phyloP scores from a whole-genome alignment of 2,329 filamentous ascomycete genomes.

The Scytalidium lignicola region DNA sequence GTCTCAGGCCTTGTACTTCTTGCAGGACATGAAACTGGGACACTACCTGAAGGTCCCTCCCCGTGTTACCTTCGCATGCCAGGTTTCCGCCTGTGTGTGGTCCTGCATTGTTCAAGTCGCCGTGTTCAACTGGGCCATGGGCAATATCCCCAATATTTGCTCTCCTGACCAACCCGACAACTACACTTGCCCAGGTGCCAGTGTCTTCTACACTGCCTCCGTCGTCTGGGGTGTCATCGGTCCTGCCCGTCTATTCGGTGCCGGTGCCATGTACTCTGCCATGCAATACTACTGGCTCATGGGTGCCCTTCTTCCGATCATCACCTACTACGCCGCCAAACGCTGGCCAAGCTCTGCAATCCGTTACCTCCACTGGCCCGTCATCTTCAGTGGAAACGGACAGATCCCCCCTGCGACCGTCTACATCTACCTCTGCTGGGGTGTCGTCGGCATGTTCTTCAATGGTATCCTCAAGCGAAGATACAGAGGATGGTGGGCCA shows the following conservation, averaged over 20 bases:
- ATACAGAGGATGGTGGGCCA: slow-evolving; percentile 69
- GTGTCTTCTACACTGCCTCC: slow-evolving; percentile 60
- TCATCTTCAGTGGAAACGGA: slow-evolving; percentile 62
- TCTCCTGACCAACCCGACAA: slow-evolving; percentile 45
- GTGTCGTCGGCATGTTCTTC: slow-evolving; percentile 58
- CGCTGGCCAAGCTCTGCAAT: slow-evolving; percentile 55
- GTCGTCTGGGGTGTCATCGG: slow-evolving; percentile 72
- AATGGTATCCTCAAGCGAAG: slow-evolving; percentile 62
- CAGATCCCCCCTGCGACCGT: slow-evolving; percentile 65
- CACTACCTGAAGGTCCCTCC: slow-evolving; percentile 55
- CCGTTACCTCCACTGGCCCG: slow-evolving; percentile 62
- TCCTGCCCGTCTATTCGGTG: slow-evolving; percentile 63
- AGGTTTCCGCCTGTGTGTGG: slow-evolving; percentile 61
- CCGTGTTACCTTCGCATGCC: slow-evolving; percentile 60
- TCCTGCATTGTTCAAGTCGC: slow-evolving; percentile 62
- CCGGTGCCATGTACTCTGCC: slow-evolving; percentile 54
- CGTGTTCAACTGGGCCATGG: slow-evolving; percentile 57
- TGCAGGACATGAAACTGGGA: slow-evolving; percentile 46
- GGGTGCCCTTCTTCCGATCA: slow-evolving; percentile 55
- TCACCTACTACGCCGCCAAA: slow-evolving; percentile 52
- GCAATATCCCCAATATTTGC: slow-evolving; percentile 60
- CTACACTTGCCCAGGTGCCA: slow-evolving; percentile 47
- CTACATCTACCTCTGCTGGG: slow-evolving; percentile 69
- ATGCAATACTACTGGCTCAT: slow-evolving; percentile 70
- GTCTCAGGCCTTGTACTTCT: slow-evolving; percentile 41